These are phyloP conservation scores for Apiotrichum mycotoxinovorans DNA, from an alignment of 1,284 basidiomycete genomes.

Conservation along the genomic window DNA sequence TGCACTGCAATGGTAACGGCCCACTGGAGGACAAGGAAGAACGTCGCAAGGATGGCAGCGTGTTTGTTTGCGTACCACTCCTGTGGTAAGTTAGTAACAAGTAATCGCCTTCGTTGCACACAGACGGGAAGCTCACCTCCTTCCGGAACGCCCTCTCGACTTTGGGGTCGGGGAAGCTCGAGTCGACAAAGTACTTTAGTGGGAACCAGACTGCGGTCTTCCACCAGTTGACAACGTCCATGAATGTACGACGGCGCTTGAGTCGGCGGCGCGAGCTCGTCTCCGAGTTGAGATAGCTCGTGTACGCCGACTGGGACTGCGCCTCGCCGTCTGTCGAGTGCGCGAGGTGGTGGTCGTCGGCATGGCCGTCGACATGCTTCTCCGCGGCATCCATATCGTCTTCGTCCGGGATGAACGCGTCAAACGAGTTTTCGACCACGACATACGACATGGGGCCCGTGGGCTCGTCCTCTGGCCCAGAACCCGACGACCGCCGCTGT, in stretches of 20 bases:
- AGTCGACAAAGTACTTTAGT: conserved; percentile 37
- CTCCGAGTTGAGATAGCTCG: background rate
- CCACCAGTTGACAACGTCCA: background rate
- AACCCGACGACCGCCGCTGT: background rate
- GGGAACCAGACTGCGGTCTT: background rate
- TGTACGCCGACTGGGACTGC: background rate
- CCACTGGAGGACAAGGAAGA: conserved; percentile 35
- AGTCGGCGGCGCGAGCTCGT: background rate
- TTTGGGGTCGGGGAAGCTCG: conserved; percentile 37
- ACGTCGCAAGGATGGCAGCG: conserved; percentile 19
- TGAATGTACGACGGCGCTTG: background rate
- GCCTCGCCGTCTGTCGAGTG: background rate
- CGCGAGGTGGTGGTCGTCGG: background rate
- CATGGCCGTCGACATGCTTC: background rate
- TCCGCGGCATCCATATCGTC: background rate
- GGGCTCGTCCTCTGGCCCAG: background rate
- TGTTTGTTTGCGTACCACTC: conserved; percentile 23
- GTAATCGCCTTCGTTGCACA: no score
- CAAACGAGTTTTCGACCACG: conserved; percentile 2
- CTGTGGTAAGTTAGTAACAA: conserved; percentile 35
- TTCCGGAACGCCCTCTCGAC: conserved; percentile 42
- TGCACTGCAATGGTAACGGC: background rate
- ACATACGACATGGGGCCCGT: background rate
- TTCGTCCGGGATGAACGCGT: background rate
- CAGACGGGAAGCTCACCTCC: no score